phyloP scores from a whole-genome alignment of 2,329 filamentous ascomycete genomes.

The Microascus cirrosus region DNA sequence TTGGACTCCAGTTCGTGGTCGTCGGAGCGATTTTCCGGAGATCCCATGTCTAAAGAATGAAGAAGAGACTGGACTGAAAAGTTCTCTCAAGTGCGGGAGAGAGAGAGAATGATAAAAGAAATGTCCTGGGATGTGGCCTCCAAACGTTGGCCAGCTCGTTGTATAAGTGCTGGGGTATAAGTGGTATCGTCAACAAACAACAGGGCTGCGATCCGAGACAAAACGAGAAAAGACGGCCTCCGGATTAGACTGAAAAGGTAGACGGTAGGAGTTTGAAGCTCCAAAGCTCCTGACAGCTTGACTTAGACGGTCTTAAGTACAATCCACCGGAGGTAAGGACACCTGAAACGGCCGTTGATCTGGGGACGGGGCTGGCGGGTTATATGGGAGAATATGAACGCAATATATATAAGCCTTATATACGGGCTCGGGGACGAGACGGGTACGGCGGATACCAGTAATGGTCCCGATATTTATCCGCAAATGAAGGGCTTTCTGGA shows the following conservation, averaged over 20 bases:
- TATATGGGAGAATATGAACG: conserved; percentile 5
- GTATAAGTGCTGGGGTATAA: background rate
- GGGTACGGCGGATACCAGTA: background rate
- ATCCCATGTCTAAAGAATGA: background rate
- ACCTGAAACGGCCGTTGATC: conserved; percentile 5
- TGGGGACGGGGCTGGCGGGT: conserved; percentile 1
- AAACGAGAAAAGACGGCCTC: background rate
- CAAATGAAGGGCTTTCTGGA: conserved; percentile 2
- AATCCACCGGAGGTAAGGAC: conserved; percentile 1
- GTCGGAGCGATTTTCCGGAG: conserved; percentile 1
- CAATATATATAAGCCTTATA: conserved; percentile 6
- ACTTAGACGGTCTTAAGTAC: conserved; percentile 3
- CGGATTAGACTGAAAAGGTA: background rate
- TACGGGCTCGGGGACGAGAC: conserved; percentile 2
- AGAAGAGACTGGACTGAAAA: background rate
- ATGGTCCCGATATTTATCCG: conserved; percentile 6
- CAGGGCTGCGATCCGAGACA: background rate
- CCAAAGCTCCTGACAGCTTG: background rate
- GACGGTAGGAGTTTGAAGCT: background rate
- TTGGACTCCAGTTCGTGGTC: conserved; percentile 2
- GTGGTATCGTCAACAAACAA: background rate
- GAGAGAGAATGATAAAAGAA: background rate
- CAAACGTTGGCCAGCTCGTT: background rate
- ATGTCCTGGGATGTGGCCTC: background rate
- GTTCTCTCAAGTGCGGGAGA: background rate